Evolutionary conservation across 768 basidiomycete species (phyloP).

Genomic region (Austroboletus festivus): DNA sequence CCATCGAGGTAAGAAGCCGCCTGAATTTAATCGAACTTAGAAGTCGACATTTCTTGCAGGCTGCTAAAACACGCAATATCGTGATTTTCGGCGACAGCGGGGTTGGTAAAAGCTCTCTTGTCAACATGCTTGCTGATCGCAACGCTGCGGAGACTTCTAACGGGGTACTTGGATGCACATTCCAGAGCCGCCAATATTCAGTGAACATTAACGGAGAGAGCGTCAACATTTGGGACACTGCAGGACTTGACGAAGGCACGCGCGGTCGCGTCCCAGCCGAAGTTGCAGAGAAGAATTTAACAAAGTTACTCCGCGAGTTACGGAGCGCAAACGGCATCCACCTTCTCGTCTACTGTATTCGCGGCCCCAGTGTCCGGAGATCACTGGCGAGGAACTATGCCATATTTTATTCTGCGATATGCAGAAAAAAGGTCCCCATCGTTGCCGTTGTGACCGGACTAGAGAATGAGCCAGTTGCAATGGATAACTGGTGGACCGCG

Average conservation of each 20-base stretch:
- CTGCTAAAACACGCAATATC: slow-evolving; percentile 28
- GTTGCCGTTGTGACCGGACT: slow-evolving; percentile 32
- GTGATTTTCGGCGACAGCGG: slow-evolving; percentile 44
- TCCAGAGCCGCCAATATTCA: slow-evolving; percentile 25
- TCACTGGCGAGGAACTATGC: slow-evolving; percentile 29
- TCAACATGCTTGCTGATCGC: slow-evolving; percentile 39
- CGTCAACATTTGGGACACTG: slow-evolving; percentile 33
- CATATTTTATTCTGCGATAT: slow-evolving; percentile 30
- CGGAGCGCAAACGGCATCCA: slow-evolving; percentile 27
- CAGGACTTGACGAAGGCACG: slow-evolving; percentile 29
- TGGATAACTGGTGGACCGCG: slow-evolving; percentile 38
- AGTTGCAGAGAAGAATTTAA: slow-evolving; percentile 25
- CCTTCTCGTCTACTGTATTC: slow-evolving; percentile 34
- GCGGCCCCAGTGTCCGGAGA: slow-evolving; percentile 27
- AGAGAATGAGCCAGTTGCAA: slow-evolving; percentile 31
- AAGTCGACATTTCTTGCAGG: slow-evolving; percentile 3
- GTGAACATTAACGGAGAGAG: slow-evolving; percentile 14
- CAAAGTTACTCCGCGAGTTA: slow-evolving; percentile 32
- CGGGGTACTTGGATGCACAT: slow-evolving; percentile 36
- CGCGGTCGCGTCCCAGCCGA: slow-evolving; percentile 23
- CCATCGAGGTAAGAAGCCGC: slow-evolving; percentile 10
- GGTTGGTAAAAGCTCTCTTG: slow-evolving; percentile 41
- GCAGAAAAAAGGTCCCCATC: slow-evolving; percentile 31
- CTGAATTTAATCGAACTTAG: background rate
- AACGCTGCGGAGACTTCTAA: slow-evolving; percentile 31